Evolutionary conservation across 1,284 basidiomycete species (phyloP), one percentile per base, ranked within the genome.

Genomic region (Leccinum griseonigrum): DNA sequence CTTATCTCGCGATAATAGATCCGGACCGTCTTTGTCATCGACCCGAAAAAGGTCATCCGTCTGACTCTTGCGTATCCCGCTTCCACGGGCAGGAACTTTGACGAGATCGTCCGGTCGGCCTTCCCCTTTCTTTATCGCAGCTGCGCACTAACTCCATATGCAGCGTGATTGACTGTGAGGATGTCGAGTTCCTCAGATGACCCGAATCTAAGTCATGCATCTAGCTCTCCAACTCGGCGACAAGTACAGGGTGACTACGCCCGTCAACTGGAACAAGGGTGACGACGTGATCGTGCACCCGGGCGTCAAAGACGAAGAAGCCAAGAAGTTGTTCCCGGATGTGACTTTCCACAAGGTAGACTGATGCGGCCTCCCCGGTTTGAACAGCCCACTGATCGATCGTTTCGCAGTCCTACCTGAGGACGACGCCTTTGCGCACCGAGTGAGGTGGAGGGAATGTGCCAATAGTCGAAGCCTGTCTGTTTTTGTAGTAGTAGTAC

Each of bases 221-320:
- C 14, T 60, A 81, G 88, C 94, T 56, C 87, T 99, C 61, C 97
- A 99, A 77, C 82, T 97, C 63, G 93, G 94, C 55, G 96, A 98
- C 83, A 95, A 92, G 81, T 82, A 96, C 82, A 82, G 85, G 71
- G 77, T 94, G 64, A 90, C 91, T 16, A 94, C 93, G 4, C 92
- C 92, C 18, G 95, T 93, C 65, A 96, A 98, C 86, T 98, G 97
- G 97, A 86, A 90, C 66, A 88, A 89, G 74, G 95, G 95, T 54
- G 90, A 96, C 16, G 89, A 95, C 73, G 96, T 98, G 61, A 98
- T 99, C 71, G 89, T 99, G 50, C 95, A 98, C 78, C 92, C 94
- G n/a, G 78, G 83, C 8, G 94, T 98, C 56, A 80, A 77, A 60
- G 90, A 91, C 71, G 94, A 96, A 51, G 91, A 98, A 78, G 96